Conservation (phyloP, 371 early-diverging fungal species). For the Lichtheimia hyalospora region DNA sequence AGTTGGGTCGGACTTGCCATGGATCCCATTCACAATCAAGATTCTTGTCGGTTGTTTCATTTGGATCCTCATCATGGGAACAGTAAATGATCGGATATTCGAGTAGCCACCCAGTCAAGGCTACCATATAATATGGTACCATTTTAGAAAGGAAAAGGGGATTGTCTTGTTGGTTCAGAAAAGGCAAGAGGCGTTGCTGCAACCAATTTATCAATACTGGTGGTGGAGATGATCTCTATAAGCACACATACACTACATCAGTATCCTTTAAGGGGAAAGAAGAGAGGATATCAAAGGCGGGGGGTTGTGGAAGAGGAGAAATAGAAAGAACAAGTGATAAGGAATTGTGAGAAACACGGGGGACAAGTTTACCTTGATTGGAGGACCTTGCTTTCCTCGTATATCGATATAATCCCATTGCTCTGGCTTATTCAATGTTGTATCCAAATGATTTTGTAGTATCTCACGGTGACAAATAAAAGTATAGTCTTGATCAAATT, state of each 20-base stretch:
- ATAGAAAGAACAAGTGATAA: neutral
- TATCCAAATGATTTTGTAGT: constrained; percentile 21
- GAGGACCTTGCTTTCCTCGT: constrained; percentile 17
- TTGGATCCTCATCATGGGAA: constrained; percentile 19
- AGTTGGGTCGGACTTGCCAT: constrained; percentile 38
- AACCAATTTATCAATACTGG: constrained; percentile 22
- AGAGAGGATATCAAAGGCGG: neutral
- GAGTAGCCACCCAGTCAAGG: constrained; percentile 45
- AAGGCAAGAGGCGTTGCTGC: constrained; percentile 18
- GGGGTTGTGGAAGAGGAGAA: constrained; percentile 1
- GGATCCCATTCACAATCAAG: constrained; percentile 31
- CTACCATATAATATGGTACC: constrained; percentile 43
- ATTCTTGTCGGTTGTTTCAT: neutral
- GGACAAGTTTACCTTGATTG: constrained; percentile 11
- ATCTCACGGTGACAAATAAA: constrained; percentile 34
- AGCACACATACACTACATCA: constrained; percentile 2
- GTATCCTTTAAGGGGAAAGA: neutral
- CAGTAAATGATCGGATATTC: constrained; percentile 50
- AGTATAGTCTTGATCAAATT: constrained; percentile 43
- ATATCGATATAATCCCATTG: constrained; percentile 16
- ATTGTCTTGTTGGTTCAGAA: constrained; percentile 7
- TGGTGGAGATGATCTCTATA: constrained; percentile 2
- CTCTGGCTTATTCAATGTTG: constrained; percentile 12
- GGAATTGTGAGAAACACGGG: no score
- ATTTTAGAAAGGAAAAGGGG: constrained; percentile 6